These are phyloP conservation scores for Rhodamnia rubescens DNA, from an alignment of 345 rosid species.

Conservation along the genomic window DNA sequence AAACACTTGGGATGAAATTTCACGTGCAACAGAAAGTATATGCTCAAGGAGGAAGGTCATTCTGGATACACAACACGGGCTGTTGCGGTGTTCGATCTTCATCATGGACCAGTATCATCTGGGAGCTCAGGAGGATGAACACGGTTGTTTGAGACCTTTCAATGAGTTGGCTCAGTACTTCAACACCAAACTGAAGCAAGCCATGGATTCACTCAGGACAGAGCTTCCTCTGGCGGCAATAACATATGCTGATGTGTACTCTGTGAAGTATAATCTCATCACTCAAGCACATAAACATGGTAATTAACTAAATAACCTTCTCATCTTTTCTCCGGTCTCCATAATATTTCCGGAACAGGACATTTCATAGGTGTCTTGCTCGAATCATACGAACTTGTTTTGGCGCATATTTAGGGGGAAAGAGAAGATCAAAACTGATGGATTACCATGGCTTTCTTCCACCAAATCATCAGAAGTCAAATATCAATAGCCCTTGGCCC, in stretches of 20 bases:
- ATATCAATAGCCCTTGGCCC: not conserved
- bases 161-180: constrained; percentile 50
- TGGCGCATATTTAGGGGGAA: not conserved
- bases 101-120: constrained; percentile 31
- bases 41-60: constrained; percentile 53
- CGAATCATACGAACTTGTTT: not conserved
- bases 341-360: not conserved
- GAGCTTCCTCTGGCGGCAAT: constrained; percentile 42
- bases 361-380: not conserved
- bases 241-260: constrained; percentile 54
- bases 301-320: not conserved
- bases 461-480: not conserved
- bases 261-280: constrained; percentile 43
- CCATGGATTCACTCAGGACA: constrained; percentile 29
- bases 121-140: constrained; percentile 23
- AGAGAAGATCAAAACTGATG: not conserved
- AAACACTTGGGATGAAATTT: not conserved
- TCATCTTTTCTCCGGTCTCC: not conserved
- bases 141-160: constrained; percentile 53
- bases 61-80: constrained; percentile 77
- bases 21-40: constrained; percentile 27
- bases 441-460: not conserved
- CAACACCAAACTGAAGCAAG: constrained; percentile 27
- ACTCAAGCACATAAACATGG: constrained; percentile 40
- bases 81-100: constrained; percentile 60